Conservation (phyloP, 1,284 basidiomycete genomes). For the Tilletia setariae region DNA sequence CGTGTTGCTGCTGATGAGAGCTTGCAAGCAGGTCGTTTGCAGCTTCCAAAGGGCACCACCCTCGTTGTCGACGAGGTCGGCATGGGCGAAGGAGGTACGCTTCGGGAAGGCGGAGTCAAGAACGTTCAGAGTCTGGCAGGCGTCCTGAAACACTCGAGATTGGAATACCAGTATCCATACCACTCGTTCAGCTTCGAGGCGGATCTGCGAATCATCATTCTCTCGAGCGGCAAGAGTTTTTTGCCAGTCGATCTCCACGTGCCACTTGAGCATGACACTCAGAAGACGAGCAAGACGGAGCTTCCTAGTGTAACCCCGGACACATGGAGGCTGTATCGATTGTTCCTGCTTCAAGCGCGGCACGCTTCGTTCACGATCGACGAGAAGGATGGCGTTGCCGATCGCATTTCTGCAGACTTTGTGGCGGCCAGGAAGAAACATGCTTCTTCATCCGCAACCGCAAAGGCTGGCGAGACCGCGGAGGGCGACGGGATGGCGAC, state of each 20-base stretch:
- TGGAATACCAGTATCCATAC: constrained; percentile 78
- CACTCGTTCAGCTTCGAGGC: constrained; percentile 71
- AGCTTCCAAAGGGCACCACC: constrained; percentile 66
- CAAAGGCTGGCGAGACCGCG: constrained; percentile 20
- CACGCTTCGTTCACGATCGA: neutral
- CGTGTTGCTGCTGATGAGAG: constrained; percentile 65
- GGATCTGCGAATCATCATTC: constrained; percentile 66
- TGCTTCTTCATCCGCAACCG: constrained; percentile 20
- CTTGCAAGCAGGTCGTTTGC: constrained; percentile 70
- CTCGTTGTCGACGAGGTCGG: constrained; percentile 68
- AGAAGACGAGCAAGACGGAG: constrained; percentile 22
- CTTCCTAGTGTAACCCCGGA: constrained; percentile 16
- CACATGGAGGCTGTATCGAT: constrained; percentile 1
- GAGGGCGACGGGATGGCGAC: constrained; percentile 21
- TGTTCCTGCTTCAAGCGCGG: neutral
- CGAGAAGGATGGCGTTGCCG: constrained; percentile 38
- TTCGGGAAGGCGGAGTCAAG: constrained; percentile 64
- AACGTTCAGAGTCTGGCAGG: constrained; percentile 71
- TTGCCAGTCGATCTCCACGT: constrained; percentile 49
- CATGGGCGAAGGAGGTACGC: constrained; percentile 67
- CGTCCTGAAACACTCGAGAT: constrained; percentile 66
- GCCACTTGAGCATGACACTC: constrained; percentile 22
- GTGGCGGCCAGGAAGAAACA: constrained; percentile 32
- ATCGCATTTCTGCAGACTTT: constrained; percentile 47
- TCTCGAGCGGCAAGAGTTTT: constrained; percentile 64